These are phyloP conservation scores for Colletotrichum falcatum DNA, from an alignment of 2,329 filamentous ascomycete species.

Conservation along the genomic window DNA sequence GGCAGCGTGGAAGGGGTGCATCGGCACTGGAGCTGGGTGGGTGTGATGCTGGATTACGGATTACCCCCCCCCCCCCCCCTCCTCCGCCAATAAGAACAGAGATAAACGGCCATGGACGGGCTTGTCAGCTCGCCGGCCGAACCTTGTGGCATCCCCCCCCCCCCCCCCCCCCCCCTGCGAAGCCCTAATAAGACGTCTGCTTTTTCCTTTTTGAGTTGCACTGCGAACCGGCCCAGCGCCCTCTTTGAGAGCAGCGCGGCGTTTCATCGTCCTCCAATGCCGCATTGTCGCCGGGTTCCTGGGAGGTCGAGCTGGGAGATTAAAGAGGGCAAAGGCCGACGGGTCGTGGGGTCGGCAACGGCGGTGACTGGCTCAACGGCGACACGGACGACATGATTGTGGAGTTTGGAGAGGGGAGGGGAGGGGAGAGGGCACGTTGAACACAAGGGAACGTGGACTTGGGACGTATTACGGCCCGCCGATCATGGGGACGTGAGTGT, in stretches of 20 bases:
- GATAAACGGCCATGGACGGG: slow-evolving; percentile 33
- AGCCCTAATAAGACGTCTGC: slow-evolving; percentile 19
- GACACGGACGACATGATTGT: not conserved
- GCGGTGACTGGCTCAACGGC: slow-evolving; percentile 30
- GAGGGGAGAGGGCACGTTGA: too few species aligned
- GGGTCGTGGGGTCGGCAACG: slow-evolving; percentile 35
- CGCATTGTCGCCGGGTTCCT: slow-evolving; percentile 32
- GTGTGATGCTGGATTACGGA: slow-evolving; percentile 27
- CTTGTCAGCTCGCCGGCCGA: slow-evolving; percentile 20
- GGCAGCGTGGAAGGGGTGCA: slow-evolving; percentile 14
- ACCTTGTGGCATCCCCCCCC: slow-evolving; percentile 17
- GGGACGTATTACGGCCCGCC: slow-evolving; percentile 27
- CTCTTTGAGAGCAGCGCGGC: slow-evolving; percentile 34
- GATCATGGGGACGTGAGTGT: slow-evolving; percentile 8
- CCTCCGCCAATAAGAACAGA: slow-evolving; percentile 31
- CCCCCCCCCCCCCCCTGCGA: slow-evolving; percentile 17
- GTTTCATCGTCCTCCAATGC: slow-evolving; percentile 25
- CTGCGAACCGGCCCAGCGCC: slow-evolving; percentile 8
- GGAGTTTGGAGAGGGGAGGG: slow-evolving; percentile 7
- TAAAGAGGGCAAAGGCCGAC: slow-evolving; percentile 29
- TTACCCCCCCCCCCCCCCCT: too few species aligned
- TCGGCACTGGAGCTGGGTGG: slow-evolving; percentile 27
- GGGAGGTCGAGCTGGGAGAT: slow-evolving; percentile 36
- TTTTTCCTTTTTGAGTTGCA: slow-evolving; percentile 35
- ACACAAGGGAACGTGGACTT: slow-evolving; percentile 21